These are phyloP conservation scores for Chalaropsis thielavioides DNA, from an alignment of 2,329 filamentous ascomycete species.

Conservation along the genomic window DNA sequence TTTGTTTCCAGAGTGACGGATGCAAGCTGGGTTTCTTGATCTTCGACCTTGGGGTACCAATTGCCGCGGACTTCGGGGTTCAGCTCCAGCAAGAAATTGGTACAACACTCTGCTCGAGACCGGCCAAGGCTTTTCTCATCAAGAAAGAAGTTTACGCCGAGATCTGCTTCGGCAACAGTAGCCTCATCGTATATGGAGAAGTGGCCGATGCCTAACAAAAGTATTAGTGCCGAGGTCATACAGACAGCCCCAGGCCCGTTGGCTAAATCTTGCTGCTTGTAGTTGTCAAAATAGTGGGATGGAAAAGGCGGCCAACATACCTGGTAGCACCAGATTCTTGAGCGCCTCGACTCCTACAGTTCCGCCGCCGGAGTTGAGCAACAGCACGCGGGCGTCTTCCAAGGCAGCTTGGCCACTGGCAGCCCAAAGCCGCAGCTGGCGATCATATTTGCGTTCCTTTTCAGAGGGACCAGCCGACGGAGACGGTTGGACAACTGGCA, in stretches of 20 bases:
- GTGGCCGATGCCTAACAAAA: conserved; percentile 57
- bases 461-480: conserved; percentile 35
- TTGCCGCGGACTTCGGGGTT: conserved; percentile 83
- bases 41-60: conserved; percentile 38
- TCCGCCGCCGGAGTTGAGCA: conserved; percentile 77
- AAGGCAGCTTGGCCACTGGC: conserved; percentile 80
- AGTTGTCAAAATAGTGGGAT: neutral
- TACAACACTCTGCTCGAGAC: conserved; percentile 63
- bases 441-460: conserved; percentile 72
- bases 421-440: conserved; percentile 90
- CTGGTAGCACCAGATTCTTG: conserved; percentile 93
- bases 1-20: conserved; percentile 9
- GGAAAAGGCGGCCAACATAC: conserved; percentile 26
- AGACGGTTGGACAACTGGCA: conserved; percentile 24
- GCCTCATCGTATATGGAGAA: conserved; percentile 83
- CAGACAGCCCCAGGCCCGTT: neutral
- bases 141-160: conserved; percentile 95
- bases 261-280: neutral
- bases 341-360: conserved; percentile 80
- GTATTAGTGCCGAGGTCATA: neutral
- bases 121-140: conserved; percentile 64
- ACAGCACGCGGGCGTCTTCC: conserved; percentile 78
- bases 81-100: conserved; percentile 65
- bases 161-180: conserved; percentile 61
- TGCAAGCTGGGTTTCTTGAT: conserved; percentile 24